These are phyloP conservation scores for Takashimella tepidaria DNA, from an alignment of 1,284 basidiomycete genomes.

Conservation along the genomic window DNA sequence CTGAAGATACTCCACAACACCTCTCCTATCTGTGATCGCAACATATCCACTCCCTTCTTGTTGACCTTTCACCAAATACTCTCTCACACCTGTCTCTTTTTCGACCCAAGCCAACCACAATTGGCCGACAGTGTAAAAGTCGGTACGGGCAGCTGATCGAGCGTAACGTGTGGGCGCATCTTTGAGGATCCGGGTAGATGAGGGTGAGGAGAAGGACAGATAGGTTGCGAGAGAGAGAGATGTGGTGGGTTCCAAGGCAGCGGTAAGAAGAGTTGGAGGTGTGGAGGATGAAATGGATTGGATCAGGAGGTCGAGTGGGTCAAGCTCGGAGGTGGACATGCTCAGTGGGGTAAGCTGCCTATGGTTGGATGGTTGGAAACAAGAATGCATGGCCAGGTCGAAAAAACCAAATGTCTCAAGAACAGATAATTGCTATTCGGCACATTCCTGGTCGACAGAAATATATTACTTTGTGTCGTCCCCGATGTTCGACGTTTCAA, in stretches of 20 bases:
- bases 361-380: no score
- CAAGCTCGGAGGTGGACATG: constrained; percentile 12
- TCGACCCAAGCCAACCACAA: constrained; percentile 74
- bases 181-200: constrained; percentile 54
- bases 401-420: no score
- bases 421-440: no score
- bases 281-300: constrained; percentile 20
- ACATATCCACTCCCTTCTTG: constrained; percentile 70
- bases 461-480: background rate
- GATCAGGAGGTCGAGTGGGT: constrained; percentile 41
- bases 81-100: constrained; percentile 64
- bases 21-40: constrained; percentile 76
- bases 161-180: constrained; percentile 64
- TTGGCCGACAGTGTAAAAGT: constrained; percentile 73
- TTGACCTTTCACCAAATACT: constrained; percentile 79
- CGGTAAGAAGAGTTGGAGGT: constrained; percentile 43
- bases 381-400: no score
- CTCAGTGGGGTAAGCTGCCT: no score
- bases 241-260: constrained; percentile 49
- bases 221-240: constrained; percentile 59
- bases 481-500: background rate
- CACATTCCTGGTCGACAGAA: no score
- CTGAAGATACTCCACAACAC: constrained; percentile 74
- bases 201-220: constrained; percentile 56
- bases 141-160: constrained; percentile 52